phyloP scores from a whole-genome alignment of 202 grass and related monocot genomes.

The Eragrostis tef region DNA sequence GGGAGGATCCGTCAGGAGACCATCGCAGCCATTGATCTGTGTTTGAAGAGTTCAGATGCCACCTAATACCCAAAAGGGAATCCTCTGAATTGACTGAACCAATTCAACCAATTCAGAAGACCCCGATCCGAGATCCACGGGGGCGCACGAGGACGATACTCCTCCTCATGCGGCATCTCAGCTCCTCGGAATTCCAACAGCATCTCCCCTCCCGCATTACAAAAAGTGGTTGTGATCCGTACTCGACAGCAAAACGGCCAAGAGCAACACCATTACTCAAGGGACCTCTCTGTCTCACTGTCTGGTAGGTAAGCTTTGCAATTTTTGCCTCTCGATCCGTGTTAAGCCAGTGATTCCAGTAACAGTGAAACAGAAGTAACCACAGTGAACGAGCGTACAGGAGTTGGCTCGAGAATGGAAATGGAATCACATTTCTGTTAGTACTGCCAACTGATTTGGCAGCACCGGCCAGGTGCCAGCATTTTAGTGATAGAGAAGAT shows the following conservation, averaged over 20 bases:
- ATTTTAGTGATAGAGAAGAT: too few relatives aligned
- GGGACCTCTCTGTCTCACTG: background rate
- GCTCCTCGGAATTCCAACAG: background rate
- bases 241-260: background rate
- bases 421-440: background rate
- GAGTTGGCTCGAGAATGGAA: background rate
- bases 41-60: too few relatives aligned
- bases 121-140: background rate
- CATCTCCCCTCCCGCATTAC: background rate
- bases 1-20: too few relatives aligned
- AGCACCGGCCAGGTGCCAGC: too few relatives aligned
- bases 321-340: background rate
- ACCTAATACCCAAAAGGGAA: too few relatives aligned
- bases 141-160: too few relatives aligned
- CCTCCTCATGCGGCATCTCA: background rate
- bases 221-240: background rate
- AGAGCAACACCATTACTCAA: background rate
- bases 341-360: background rate
- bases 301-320: background rate
- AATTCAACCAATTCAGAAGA: background rate
- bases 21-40: too few relatives aligned
- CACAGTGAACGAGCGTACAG: background rate
- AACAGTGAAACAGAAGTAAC: background rate
- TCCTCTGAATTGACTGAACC: background rate
- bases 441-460: too few relatives aligned